Base-by-base conservation (phyloP, 805 yeast genomes). In the Barnettozyma californica region DNA sequence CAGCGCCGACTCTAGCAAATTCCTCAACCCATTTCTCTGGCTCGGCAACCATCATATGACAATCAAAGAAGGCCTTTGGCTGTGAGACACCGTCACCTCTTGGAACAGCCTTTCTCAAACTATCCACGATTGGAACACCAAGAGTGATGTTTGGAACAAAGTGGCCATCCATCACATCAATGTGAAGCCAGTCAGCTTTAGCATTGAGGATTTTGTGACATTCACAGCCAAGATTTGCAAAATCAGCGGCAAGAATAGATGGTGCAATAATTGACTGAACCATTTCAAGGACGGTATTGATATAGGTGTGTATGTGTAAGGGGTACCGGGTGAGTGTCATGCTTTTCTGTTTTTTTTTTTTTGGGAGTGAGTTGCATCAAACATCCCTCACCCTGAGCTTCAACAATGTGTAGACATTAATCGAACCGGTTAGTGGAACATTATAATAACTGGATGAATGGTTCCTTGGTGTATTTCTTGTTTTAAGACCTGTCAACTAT, bases 161-260 rank as follows among this genome's bases (percentile, higher is more conserved):
- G 68, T 92, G 91, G 43, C 99, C 99, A 66, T 94, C 99, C 99
- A 94, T 94, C 43, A 94, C 92, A 68, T 94, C 99, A 46, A 94
- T 81, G 68, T 94, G 99, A 53, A 94, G 81, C 99, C 99, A 94
- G 61, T 92, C 96, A 19, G 97, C 95, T 21, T 87, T 84, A 48
- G 84, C 75, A 45, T 80, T 78, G 62, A 88, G 81, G 70, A 91
- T 85, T 50, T 77, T 75, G 62, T 84, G 85, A 68, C 97, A 88
- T 54, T 91, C 92, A 56, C 89, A 80, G 44, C 95, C 97, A 52
- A 94, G 70, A 58, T 88, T 79, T 56, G 97, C 83, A 63, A 92
- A 94, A 66, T 94, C 96, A 39, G 91, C 85, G 6, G 98, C 94
- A 48, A 94, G 78, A 50, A 94, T 87, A 26, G 97, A 89, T 21